These are phyloP conservation scores for Coemansia sp. DNA, from an alignment of 192 early-diverging fungal species.

Conservation along the genomic window DNA sequence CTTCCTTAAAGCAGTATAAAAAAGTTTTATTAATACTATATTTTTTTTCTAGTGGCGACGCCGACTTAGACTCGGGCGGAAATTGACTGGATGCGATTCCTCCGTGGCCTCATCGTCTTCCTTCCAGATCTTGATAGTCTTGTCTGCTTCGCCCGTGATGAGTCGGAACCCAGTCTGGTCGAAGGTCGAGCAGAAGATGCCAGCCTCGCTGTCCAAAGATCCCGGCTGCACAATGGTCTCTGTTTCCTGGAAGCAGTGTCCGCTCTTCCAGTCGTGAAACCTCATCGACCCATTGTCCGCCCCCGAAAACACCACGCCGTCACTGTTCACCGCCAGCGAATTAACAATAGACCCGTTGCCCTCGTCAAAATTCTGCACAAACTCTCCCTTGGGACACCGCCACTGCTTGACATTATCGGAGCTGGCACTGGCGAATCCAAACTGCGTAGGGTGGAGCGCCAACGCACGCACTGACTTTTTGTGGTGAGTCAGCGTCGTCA, in stretches of 20 bases:
- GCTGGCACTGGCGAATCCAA: conserved; percentile 86
- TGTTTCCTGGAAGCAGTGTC: conserved; percentile 90
- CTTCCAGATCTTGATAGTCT: conserved; percentile 94
- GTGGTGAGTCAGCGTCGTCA: conserved; percentile 94
- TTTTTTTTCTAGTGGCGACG: conserved; percentile 15
- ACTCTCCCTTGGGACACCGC: conserved; percentile 93
- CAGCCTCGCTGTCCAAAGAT: conserved; percentile 92
- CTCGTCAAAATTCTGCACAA: conserved; percentile 86
- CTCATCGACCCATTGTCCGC: conserved; percentile 97
- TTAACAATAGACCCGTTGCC: conserved; percentile 90
- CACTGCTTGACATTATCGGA: conserved; percentile 97
- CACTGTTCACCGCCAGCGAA: conserved; percentile 82
- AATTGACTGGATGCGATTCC: conserved; percentile 52
- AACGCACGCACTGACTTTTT: conserved; percentile 95
- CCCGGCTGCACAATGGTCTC: conserved; percentile 92
- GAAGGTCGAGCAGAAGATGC: conserved; percentile 94
- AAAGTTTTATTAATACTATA: neutral
- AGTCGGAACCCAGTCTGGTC: conserved; percentile 92
- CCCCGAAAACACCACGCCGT: conserved; percentile 93
- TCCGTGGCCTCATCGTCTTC: conserved; percentile 37
- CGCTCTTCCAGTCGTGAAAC: conserved; percentile 97
- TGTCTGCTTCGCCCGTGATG: conserved; percentile 98
- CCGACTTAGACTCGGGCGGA: conserved; percentile 36
- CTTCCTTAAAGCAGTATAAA: conserved; percentile 14
- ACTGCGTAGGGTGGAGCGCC: conserved; percentile 90